Conservation (phyloP, 208 protist species). For the Tetramitus jugosus region DNA sequence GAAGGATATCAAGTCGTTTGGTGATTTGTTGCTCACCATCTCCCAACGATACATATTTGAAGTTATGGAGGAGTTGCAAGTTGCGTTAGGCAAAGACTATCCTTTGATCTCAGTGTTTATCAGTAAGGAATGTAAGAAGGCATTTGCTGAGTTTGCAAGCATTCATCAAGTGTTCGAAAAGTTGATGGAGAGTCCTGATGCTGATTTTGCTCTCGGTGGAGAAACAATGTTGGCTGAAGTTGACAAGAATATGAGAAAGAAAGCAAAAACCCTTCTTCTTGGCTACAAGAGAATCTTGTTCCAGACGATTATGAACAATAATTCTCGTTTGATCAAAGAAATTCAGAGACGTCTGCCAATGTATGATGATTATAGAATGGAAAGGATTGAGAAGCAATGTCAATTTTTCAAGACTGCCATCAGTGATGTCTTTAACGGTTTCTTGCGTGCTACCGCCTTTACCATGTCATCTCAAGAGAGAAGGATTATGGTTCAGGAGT, state of each 20-base stretch:
- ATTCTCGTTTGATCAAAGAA: too few species aligned
- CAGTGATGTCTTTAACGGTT: background rate
- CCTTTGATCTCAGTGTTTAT: background rate
- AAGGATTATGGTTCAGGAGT: constrained; percentile 4
- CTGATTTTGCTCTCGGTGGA: background rate
- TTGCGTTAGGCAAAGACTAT: too few species aligned
- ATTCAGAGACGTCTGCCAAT: too few species aligned
- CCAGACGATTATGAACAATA: background rate
- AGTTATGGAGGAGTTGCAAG: background rate
- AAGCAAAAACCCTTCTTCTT: background rate
- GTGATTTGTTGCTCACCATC: background rate
- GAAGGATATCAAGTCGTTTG: background rate
- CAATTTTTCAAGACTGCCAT: background rate
- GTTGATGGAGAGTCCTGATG: background rate
- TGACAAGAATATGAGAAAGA: background rate
- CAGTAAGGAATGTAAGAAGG: background rate
- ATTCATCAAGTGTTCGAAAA: background rate
- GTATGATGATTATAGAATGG: too few species aligned
- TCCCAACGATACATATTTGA: constrained; percentile 3
- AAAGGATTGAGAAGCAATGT: too few species aligned
- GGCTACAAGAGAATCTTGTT: background rate
- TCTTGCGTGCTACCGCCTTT: background rate
- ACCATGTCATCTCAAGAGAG: background rate
- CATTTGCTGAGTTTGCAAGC: background rate
- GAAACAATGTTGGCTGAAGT: background rate